Evolutionary conservation across 176 grass and related monocot genomes (phyloP).

Genomic region (Triticum urartu): DNA sequence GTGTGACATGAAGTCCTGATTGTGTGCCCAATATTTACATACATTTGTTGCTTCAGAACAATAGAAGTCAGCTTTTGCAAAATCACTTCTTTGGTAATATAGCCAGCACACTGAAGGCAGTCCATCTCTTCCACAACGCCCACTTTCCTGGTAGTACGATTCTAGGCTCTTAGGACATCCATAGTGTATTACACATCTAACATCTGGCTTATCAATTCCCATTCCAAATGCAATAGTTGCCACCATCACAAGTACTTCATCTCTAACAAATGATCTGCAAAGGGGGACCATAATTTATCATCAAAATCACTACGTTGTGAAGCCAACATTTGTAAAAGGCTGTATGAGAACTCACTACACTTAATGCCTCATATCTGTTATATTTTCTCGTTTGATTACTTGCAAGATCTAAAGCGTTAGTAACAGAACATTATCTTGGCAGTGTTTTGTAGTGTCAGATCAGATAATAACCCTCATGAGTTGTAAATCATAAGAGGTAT

Average conservation of each 20-base stretch:
- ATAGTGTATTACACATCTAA: slow-evolving; percentile 95
- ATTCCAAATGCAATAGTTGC: slow-evolving; percentile 98
- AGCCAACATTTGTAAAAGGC: slow-evolving; percentile 4
- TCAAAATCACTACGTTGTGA: slow-evolving; percentile 22
- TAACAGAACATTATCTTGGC: slow-evolving; percentile 3
- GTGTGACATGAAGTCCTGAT: not conserved
- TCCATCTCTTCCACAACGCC: slow-evolving; percentile 91
- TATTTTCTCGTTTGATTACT: not conserved
- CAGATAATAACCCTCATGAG: not conserved
- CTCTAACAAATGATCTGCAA: slow-evolving; percentile 88
- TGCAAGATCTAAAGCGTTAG: slow-evolving; percentile 10
- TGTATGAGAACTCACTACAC: not conserved
- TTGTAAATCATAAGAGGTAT: not conserved
- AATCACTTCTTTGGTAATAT: slow-evolving; percentile 95
- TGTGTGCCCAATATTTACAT: not conserved
- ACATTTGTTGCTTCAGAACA: slow-evolving; percentile 71
- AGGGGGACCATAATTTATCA: slow-evolving; percentile 4
- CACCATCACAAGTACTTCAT: slow-evolving; percentile 84
- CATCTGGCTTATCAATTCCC: slow-evolving; percentile 96
- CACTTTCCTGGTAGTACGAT: slow-evolving; percentile 98
- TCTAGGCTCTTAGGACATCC: slow-evolving; percentile 94
- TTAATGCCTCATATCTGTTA: not conserved
- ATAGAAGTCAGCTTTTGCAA: slow-evolving; percentile 91
- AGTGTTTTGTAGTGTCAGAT: slow-evolving; percentile 20
- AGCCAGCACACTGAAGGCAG: slow-evolving; percentile 85